Evolutionary conservation across 2,329 filamentous ascomycete genomes (phyloP), one percentile per base, ranked within the genome.

Genomic region (Ophiostoma triangulosporum): DNA sequence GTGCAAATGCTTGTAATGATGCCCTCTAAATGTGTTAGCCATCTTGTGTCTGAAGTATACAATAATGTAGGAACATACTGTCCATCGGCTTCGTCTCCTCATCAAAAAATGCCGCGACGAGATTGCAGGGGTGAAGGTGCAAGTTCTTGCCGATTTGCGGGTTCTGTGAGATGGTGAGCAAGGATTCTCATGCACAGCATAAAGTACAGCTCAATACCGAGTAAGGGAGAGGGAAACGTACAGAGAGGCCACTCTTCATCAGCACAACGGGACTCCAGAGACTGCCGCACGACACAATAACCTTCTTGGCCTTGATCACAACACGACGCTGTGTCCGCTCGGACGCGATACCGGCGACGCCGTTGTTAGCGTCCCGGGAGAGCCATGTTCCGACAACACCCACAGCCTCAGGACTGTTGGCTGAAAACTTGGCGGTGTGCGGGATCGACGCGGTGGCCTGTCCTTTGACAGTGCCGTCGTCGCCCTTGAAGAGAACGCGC

Each of bases 111-210:
- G 77, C 85, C 4, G 66, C 65, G 6, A 81, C 61, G 8, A 73
- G 64, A 62, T 74, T 76, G 62, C 81, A 83, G 1, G 89, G 91
- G 63, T 97, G 91, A 1, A 95, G 67, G 61, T 93, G 75, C 3
- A 96, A 77, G 61, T 96, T 87, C 7, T 75, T 77, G 26, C 91
- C 91, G 57, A 96, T 84, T 54, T 95, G 83, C 4, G 75, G 74
- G 64, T 95, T 95, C 71, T 81, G 62, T 14, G 14, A n/a, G 0
- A 43, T 43, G 5, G 40, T 1, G 14, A 24, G 22, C 65, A 52
- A 66, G 62, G 55, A 12, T 52, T n/a, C 12, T 1, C n/a, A 72
- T 63, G 22, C 27, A 15, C 12, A 2, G 2, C 31, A 22, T 12
- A 4, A 20, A 17, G 12, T 2, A 15, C 15, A n/a, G 40, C 26